Conservation (phyloP, 2,329 filamentous ascomycete species). For the Scleromitrula shiraiana region DNA sequence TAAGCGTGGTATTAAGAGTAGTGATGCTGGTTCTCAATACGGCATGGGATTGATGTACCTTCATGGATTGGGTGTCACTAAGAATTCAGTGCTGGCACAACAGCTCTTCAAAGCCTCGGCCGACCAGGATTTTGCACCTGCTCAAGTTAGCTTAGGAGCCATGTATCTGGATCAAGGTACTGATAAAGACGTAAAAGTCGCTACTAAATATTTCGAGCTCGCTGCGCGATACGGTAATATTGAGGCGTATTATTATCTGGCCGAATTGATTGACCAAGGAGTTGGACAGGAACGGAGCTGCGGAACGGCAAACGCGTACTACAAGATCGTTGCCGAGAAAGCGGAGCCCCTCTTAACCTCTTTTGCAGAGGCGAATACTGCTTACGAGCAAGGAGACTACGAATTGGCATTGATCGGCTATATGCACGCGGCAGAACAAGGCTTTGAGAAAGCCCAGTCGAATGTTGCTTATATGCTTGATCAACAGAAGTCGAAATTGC, state of each 20-base stretch:
- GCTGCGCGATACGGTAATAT: constrained; percentile 61
- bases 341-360: constrained; percentile 50
- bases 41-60: constrained; percentile 64
- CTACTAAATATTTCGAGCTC: constrained; percentile 61
- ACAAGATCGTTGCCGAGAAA: constrained; percentile 53
- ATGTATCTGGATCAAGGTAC: constrained; percentile 62
- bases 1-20: constrained; percentile 52
- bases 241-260: constrained; percentile 66
- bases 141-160: constrained; percentile 58
- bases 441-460: constrained; percentile 61
- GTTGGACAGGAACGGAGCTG: constrained; percentile 60
- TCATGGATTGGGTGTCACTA: constrained; percentile 55
- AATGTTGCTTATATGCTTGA: constrained; percentile 68
- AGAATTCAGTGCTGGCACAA: constrained; percentile 53
- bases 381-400: constrained; percentile 54
- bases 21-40: constrained; percentile 62
- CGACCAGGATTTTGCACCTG: constrained; percentile 58
- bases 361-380: constrained; percentile 58
- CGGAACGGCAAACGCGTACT: constrained; percentile 58
- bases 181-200: constrained; percentile 36
- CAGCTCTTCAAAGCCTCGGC: constrained; percentile 59
- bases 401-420: constrained; percentile 57
- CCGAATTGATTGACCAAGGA: constrained; percentile 58
- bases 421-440: constrained; percentile 69
- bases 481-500: constrained; percentile 46